A percentile compares a stretch with the other conserved stretches of the same genome.
Evolutionary conservation across 371 early-diverging fungal species (phyloP).

Genomic region (Rhizopus stolonifer): DNA sequence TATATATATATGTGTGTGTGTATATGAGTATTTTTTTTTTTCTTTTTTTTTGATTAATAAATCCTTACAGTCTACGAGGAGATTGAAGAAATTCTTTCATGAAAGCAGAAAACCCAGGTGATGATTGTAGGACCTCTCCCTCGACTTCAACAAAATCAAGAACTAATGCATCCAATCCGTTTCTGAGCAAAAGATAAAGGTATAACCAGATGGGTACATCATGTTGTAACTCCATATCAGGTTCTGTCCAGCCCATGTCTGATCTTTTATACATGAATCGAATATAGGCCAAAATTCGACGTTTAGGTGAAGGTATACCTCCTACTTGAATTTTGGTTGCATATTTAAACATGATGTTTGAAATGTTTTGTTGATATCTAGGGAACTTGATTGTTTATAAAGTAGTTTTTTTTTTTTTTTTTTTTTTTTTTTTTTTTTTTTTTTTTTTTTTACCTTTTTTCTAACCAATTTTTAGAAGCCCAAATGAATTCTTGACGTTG

Average conservation of each 20-base stretch:
- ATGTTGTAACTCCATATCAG: slow-evolving; percentile 43
- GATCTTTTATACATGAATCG: neutral
- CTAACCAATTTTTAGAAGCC: slow-evolving; percentile 14
- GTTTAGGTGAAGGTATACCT: slow-evolving; percentile 9
- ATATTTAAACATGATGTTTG: slow-evolving; percentile 14
- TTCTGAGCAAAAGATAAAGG: slow-evolving; percentile 75
- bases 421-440: neutral
- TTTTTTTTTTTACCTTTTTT: slow-evolving; percentile 14
- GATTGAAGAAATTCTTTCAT: slow-evolving; percentile 67
- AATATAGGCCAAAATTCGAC: slow-evolving; percentile 9
- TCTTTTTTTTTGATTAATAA: too few relatives aligned
- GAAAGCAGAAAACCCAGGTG: slow-evolving; percentile 56
- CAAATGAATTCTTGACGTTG: too few relatives aligned
- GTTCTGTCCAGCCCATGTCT: neutral
- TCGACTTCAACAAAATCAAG: slow-evolving; percentile 60
- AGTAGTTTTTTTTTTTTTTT: neutral
- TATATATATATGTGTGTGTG: too few relatives aligned
- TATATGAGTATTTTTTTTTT: neutral
- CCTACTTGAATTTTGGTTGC: slow-evolving; percentile 13
- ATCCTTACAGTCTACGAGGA: slow-evolving; percentile 20
- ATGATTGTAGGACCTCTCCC: slow-evolving; percentile 50
- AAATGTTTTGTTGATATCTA: slow-evolving; percentile 9
- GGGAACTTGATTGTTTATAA: too few relatives aligned
- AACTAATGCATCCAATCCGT: slow-evolving; percentile 68
- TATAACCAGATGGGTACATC: slow-evolving; percentile 83